Conservation (phyloP, 805 yeast species). For the Cyberlindnera maclurae region DNA sequence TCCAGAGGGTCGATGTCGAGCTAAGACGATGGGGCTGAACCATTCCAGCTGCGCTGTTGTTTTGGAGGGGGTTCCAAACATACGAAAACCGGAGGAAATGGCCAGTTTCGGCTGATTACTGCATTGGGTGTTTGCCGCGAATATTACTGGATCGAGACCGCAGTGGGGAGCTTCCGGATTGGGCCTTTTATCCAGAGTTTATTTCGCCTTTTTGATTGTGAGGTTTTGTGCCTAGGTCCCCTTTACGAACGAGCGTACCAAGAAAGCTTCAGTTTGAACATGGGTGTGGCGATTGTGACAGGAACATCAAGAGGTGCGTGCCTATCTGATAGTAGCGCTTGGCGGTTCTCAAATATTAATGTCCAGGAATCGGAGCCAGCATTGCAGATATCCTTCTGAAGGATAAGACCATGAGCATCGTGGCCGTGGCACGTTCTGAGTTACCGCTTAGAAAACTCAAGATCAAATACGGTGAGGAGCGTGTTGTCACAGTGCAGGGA, state of each 20-base stretch:
- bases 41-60: too few species aligned
- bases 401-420: conserved; percentile 35
- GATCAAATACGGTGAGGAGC: conserved; percentile 36
- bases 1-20: too few species aligned
- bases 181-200: too few species aligned
- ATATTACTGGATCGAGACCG: too few species aligned
- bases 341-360: not conserved
- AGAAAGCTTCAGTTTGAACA: conserved; percentile 2
- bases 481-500: conserved; percentile 48
- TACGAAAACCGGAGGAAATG: not conserved
- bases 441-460: conserved; percentile 38
- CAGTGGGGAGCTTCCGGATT: too few species aligned
- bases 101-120: not conserved
- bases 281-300: conserved; percentile 41
- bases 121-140: not conserved
- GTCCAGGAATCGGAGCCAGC: conserved; percentile 70
- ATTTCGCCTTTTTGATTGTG: too few species aligned
- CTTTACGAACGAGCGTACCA: too few species aligned
- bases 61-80: too few species aligned
- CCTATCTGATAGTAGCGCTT: not conserved
- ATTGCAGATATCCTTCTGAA: conserved; percentile 47
- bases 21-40: too few species aligned
- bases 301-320: conserved; percentile 53
- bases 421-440: conserved; percentile 69
- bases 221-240: too few species aligned